phyloP scores from a whole-genome alignment of 164 flowering plant species.

The Aristolochia californica region DNA sequence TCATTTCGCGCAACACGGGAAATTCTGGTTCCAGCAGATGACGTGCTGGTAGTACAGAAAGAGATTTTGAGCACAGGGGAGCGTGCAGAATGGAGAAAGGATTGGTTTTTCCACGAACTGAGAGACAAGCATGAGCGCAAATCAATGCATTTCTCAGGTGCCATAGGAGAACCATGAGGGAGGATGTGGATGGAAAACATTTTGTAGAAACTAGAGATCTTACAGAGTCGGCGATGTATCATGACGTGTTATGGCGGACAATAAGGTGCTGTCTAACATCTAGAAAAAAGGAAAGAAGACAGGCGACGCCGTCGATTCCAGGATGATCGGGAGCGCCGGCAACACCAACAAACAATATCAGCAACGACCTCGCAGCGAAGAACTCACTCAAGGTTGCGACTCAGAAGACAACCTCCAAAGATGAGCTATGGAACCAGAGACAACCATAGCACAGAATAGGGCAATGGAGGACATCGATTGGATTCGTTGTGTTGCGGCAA shows the following conservation, averaged over 20 bases:
- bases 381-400: too few species aligned
- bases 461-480: too few species aligned
- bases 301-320: too few species aligned
- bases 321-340: too few species aligned
- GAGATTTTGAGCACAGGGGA: background rate
- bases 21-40: slow-evolving; percentile 1
- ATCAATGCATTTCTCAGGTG: background rate
- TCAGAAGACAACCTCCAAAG: too few species aligned
- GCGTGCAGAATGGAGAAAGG: background rate
- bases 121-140: background rate
- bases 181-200: background rate
- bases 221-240: slow-evolving; percentile 2
- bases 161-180: background rate
- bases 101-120: background rate
- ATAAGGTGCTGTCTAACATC: too few species aligned
- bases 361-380: too few species aligned
- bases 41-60: background rate
- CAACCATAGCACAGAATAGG: too few species aligned
- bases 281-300: too few species aligned
- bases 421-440: too few species aligned
- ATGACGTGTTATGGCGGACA: background rate
- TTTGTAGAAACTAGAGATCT: background rate
- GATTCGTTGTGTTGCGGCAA: too few species aligned
- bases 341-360: too few species aligned
- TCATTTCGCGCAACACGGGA: slow-evolving; percentile 10